A percentile compares a stretch with the other conserved stretches of the same genome.
Evolutionary conservation across 1,139 yeast genomes (phyloP).

Genomic region (Yamadazyma mexicana): DNA sequence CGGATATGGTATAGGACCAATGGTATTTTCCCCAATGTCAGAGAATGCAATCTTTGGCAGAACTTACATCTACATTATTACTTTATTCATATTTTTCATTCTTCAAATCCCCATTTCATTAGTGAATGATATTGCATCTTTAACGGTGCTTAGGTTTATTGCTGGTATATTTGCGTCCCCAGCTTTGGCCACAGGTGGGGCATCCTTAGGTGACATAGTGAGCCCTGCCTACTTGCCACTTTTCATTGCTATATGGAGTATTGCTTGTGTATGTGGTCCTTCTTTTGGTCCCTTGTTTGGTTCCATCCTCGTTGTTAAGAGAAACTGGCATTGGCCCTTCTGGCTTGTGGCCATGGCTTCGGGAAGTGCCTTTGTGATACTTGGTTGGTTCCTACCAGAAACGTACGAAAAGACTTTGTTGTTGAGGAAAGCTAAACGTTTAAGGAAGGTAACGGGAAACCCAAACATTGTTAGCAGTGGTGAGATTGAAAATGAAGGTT

Average conservation of each 20-base stretch:
- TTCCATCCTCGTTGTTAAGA: conserved; percentile 22
- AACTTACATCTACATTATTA: conserved; percentile 34
- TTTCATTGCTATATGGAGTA: conserved; percentile 29
- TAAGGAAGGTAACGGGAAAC: conserved; percentile 47
- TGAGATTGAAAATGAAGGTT: conserved; percentile 36
- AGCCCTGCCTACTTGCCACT: conserved; percentile 24
- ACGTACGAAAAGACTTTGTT: conserved; percentile 48
- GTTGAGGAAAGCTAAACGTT: conserved; percentile 44
- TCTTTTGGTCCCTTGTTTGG: conserved; percentile 36
- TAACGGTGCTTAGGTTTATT: conserved; percentile 32
- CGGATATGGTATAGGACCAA: conserved; percentile 60
- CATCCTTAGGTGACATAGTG: conserved; percentile 32
- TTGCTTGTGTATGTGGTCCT: conserved; percentile 33
- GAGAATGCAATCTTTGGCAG: conserved; percentile 57
- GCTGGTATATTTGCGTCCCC: conserved; percentile 39
- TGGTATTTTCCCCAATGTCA: conserved; percentile 54
- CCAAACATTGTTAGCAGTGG: conserved; percentile 40
- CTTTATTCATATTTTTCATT: conserved; percentile 32
- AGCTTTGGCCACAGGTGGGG: conserved; percentile 39
- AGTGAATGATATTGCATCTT: conserved; percentile 27
- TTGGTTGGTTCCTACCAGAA: conserved; percentile 48
- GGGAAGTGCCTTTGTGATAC: conserved; percentile 30
- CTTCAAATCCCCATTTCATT: conserved; percentile 37
- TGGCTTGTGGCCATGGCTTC: conserved; percentile 43
- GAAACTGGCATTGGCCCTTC: conserved; percentile 46